Base-by-base conservation (phyloP, 2,329 filamentous ascomycete species). In the Didymella arachidicola region DNA sequence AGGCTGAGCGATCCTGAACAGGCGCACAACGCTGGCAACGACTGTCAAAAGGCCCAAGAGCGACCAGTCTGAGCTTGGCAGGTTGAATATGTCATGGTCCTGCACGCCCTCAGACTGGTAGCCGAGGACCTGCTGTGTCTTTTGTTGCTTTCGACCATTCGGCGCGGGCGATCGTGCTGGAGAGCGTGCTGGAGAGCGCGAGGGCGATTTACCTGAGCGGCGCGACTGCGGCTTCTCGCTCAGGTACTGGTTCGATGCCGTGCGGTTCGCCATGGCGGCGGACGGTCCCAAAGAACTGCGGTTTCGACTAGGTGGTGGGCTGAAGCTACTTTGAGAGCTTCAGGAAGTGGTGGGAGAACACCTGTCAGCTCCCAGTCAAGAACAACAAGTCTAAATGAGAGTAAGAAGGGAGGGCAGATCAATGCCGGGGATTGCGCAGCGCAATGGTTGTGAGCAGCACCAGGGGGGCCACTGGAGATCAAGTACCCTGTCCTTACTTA, bases 1-100 rank as follows among this genome's bases (percentile, higher is more conserved):
- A 56, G 95, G 95, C 78, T 97, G 92, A 78, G 96, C 97, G 80
- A 99, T 97, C 74, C 92, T 89, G 83, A 96, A 99, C 64, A 98
- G 81, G 65, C 95, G 91, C 66, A 99, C 92, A 65, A 89, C 81
- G 54, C 89, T 84, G 49, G 91, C 91, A 63, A 97, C 70, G 18
- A 93, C 67, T 50, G 92, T 96, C 66, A 98, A 79, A 49, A 84
- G 79, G 19, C 87, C 80, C 77, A 96, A 84, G 62, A 92, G 79
- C 79, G 91, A 86, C 81, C 95, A 97, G 80, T 98, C 95, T 25
- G 88, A 89, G 57, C 85, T 80, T 34, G 93, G 92, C 22, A 99
- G 87, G 52, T 91, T 86, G 80, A 97, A 93, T 72, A 98, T 88
- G 82, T 98, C 93, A 80, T 97, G 89, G 81, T 99, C 91, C 66